phyloP scores from a whole-genome alignment of 1,139 yeast species.

The Kurtzmaniella quercitrusa region DNA sequence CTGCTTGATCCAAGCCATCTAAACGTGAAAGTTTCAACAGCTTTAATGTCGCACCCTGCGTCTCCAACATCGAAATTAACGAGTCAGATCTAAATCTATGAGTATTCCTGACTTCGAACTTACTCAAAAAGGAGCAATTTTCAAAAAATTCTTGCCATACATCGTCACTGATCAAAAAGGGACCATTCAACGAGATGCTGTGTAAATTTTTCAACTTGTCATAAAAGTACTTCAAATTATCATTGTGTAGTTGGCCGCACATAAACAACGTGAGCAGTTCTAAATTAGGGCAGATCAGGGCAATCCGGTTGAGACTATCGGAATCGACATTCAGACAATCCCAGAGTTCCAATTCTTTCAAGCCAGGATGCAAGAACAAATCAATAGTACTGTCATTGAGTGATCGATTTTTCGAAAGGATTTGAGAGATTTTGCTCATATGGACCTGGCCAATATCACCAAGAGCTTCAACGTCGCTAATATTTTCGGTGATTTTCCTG shows the following conservation, averaged over 20 bases:
- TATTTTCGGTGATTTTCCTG: constrained; percentile 62
- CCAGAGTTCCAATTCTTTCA: constrained; percentile 68
- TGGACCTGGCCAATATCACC: constrained; percentile 76
- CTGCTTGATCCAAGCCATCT: constrained; percentile 61
- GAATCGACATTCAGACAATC: constrained; percentile 82
- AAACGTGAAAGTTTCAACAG: constrained; percentile 53
- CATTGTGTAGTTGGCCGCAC: constrained; percentile 92
- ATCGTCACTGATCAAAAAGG: constrained; percentile 72
- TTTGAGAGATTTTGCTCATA: constrained; percentile 63
- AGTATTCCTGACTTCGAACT: constrained; percentile 70
- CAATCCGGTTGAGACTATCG: constrained; percentile 65
- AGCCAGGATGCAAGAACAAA: constrained; percentile 62
- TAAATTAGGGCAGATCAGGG: constrained; percentile 74
- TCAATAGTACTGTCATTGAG: constrained; percentile 66
- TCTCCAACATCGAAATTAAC: constrained; percentile 56
- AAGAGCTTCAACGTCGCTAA: constrained; percentile 69
- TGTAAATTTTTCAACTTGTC: constrained; percentile 53
- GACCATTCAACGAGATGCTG: constrained; percentile 70
- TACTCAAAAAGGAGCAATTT: constrained; percentile 26
- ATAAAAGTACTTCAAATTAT: constrained; percentile 60
- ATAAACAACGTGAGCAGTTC: constrained; percentile 66
- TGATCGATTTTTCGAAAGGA: constrained; percentile 77
- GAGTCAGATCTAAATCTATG: constrained; percentile 76
- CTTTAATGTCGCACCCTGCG: constrained; percentile 55
- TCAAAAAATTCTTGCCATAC: constrained; percentile 77